A percentile compares a stretch with the other conserved stretches of the same genome.
Evolutionary conservation across 1,284 basidiomycete species (phyloP).

Genomic region (Clitocybe nebularis): DNA sequence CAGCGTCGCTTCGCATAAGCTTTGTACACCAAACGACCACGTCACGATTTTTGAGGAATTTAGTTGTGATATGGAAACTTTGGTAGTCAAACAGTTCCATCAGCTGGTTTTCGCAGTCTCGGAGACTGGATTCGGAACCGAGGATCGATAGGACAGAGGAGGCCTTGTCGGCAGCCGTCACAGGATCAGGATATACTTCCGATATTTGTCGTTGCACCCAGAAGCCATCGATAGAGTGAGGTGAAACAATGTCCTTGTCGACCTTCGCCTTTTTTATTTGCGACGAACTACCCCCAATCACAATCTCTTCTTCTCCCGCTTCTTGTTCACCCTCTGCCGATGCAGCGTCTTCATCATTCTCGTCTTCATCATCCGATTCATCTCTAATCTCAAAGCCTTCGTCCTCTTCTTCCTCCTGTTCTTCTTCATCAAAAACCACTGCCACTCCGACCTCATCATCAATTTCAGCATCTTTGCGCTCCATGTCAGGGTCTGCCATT

Average conservation of each 20-base stretch:
- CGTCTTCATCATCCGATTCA: conserved; percentile 75
- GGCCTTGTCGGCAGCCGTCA: conserved; percentile 92
- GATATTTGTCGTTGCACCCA: conserved; percentile 97
- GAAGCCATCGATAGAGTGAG: conserved; percentile 93
- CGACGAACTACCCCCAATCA: conserved; percentile 65
- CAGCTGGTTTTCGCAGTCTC: conserved; percentile 95
- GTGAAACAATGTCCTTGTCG: conserved; percentile 81
- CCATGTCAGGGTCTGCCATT: conserved; percentile 70
- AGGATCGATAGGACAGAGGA: conserved; percentile 84
- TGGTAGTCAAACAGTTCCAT: conserved; percentile 98
- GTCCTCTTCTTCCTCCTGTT: conserved; percentile 86
- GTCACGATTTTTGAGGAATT: conserved; percentile 94
- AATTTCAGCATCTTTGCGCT: conserved; percentile 76
- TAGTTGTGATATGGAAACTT: conserved; percentile 87
- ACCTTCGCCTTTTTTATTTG: conserved; percentile 45
- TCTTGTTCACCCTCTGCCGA: conserved; percentile 42
- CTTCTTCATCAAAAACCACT: conserved; percentile 95
- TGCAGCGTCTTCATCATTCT: conserved; percentile 52
- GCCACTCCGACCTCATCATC: conserved; percentile 94
- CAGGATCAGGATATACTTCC: conserved; percentile 88
- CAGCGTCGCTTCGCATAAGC: conserved; percentile 84
- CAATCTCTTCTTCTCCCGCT: conserved; percentile 60
- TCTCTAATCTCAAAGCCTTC: conserved; percentile 81
- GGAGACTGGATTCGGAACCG: conserved; percentile 83
- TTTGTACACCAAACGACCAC: conserved; percentile 98